Percentiles rank a stretch among this genome's conserved stretches.
Conservation (phyloP, 495 filamentous ascomycete genomes). For the Daldinia vernicosa region DNA sequence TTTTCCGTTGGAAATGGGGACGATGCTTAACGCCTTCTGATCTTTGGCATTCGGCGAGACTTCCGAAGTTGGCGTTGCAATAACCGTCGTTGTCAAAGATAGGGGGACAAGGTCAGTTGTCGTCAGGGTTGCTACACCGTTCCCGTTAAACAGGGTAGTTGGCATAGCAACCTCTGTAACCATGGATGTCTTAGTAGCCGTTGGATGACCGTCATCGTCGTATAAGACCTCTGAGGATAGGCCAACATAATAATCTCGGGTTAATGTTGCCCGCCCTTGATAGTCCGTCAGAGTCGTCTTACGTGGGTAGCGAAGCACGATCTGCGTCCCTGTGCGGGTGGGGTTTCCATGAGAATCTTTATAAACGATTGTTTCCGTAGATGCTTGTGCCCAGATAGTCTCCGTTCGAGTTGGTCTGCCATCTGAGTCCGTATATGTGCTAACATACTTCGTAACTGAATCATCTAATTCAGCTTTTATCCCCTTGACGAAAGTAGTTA, state of each 20-base stretch:
- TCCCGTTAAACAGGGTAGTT: conserved; percentile 28
- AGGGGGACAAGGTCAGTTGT: conserved; percentile 33
- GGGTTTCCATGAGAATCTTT: conserved; percentile 14
- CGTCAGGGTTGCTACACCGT: conserved; percentile 29
- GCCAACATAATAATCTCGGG: conserved; percentile 29
- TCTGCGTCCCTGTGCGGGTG: conserved; percentile 13
- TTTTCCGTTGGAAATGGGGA: conserved; percentile 32
- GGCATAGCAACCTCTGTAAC: conserved; percentile 18
- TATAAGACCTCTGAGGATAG: conserved; percentile 20
- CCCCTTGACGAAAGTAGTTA: conserved; percentile 6
- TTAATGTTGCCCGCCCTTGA: conserved; percentile 32
- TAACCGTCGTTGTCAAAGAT: conserved; percentile 14
- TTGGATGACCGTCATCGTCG: conserved; percentile 27
- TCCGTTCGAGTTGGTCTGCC: conserved; percentile 23
- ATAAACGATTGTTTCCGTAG: not conserved
- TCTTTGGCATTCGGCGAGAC: conserved; percentile 1
- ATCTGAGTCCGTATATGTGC: conserved; percentile 9
- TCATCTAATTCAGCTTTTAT: not conserved
- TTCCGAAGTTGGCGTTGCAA: conserved; percentile 26
- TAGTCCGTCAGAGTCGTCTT: conserved; percentile 33
- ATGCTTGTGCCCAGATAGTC: conserved; percentile 6
- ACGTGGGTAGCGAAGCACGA: conserved; percentile 7
- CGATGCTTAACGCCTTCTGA: conserved; percentile 21
- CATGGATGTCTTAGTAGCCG: conserved; percentile 21
- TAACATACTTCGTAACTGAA: not conserved